Conservation (phyloP, 176 grass and related monocot genomes). For the Pharus latifolius region DNA sequence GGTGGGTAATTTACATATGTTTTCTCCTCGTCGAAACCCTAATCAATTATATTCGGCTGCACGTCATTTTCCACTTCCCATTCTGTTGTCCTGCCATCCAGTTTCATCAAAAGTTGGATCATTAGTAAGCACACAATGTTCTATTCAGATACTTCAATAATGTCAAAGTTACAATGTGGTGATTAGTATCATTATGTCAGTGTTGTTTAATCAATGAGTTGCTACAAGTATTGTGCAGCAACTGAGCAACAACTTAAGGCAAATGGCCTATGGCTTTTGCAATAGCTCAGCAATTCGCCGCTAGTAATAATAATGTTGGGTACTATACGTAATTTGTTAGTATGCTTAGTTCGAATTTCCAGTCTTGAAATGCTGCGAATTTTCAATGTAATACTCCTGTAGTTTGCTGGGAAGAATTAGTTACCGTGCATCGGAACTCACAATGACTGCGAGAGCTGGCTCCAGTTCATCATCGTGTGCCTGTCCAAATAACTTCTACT, state of each 20-base stretch:
- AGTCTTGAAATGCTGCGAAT: background rate
- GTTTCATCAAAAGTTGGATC: background rate
- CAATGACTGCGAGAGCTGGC: conserved; percentile 65
- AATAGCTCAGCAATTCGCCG: too few species aligned
- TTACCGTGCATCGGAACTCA: conserved; percentile 52
- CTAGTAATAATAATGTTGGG: too few species aligned
- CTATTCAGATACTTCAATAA: background rate
- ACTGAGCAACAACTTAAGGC: too few species aligned
- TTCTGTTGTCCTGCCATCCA: conserved; percentile 54
- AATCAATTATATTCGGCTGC: conserved; percentile 35
- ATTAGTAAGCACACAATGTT: conserved; percentile 18
- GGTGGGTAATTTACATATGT: conserved; percentile 49
- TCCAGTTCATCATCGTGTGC: conserved; percentile 75
- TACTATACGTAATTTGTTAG: too few species aligned
- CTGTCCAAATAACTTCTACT: conserved; percentile 58
- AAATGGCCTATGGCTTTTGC: too few species aligned
- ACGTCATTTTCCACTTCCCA: conserved; percentile 47
- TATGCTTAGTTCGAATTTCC: too few species aligned
- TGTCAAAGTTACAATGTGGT: background rate
- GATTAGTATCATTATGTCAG: background rate
- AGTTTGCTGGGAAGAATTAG: background rate
- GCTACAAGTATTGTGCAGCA: background rate
- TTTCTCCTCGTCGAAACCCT: conserved; percentile 11
- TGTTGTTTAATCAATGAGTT: background rate
- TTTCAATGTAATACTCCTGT: background rate